A percentile compares a stretch with the other conserved stretches of the same genome.
These are phyloP conservation scores for Salvia splendens DNA, from an alignment of 257 asterid species.

Conservation along the genomic window DNA sequence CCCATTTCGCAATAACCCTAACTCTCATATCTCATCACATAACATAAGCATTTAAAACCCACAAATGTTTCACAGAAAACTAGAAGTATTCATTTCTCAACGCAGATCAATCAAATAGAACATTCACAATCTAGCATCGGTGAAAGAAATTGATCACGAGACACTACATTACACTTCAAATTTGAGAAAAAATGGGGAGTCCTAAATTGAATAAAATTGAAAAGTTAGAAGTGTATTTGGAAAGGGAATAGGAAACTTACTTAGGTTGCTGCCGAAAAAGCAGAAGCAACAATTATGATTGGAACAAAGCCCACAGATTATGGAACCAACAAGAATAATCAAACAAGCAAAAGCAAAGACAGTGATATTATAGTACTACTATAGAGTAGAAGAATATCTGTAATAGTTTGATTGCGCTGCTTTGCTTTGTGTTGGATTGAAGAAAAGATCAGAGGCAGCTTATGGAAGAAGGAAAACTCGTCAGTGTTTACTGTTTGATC, in stretches of 20 bases:
- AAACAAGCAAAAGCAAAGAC: constrained; percentile 32
- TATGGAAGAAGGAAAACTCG: constrained; percentile 18
- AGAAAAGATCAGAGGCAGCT: constrained; percentile 33
- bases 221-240: constrained; percentile 31
- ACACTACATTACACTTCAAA: background rate
- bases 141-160: too few species aligned
- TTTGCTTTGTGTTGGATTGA: constrained; percentile 40
- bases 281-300: constrained; percentile 59
- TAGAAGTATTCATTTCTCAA: constrained; percentile 18
- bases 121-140: too few species aligned
- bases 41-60: constrained; percentile 39
- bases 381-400: constrained; percentile 32
- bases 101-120: constrained; percentile 25
- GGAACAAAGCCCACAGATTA: constrained; percentile 46
- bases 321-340: constrained; percentile 54
- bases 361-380: background rate
- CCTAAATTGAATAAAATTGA: constrained; percentile 28
- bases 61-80: constrained; percentile 21
- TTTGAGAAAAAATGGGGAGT: constrained; percentile 31
- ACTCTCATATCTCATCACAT: constrained; percentile 69
- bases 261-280: constrained; percentile 53
- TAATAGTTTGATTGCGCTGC: constrained; percentile 36
- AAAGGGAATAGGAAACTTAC: constrained; percentile 33
- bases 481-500: constrained; percentile 30
- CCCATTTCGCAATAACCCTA: constrained; percentile 66